Base-by-base conservation (phyloP, 192 early-diverging fungal genomes). In the Spizellomyces sp. region DNA sequence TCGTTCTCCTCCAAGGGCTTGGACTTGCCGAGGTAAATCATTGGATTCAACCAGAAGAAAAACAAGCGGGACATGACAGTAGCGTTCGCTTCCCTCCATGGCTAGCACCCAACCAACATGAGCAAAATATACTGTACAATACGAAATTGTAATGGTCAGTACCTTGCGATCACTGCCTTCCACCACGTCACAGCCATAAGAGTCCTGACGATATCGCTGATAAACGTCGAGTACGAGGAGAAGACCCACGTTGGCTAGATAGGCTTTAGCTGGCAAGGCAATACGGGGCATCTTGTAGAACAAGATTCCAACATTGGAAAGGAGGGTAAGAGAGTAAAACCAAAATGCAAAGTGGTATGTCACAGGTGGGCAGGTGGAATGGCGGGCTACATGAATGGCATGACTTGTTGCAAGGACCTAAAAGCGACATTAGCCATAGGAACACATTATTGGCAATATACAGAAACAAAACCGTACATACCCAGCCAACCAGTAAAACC, bases 41-140 rank as follows among this genome's bases (percentile, higher is more conserved):
- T 50, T 2, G 76, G 70, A 66, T 69, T 72, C 48, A 83, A 55
- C 85, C 85, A 87, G 14, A 71, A 58, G 66, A 84, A 87, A 19
- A 78, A 75, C 36, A 82, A 36, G 10, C 73, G 64, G 7, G 69
- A 62, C 70, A 87, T 75, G 17, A 76, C 21, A 0, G 77, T 77
- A 3, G 80, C 69, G 22, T 21, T 9, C 12, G 45, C 42, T 43
- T 79, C 77, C 62, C n/a, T 10, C 64, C 62, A 74, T 67, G 61
- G 70, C 62, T 71, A 45, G 17, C n/a, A n/a, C 9, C 58, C 9
- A 9, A 9, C 9, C 58, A 14, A 27, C 9, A 61, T 19, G 12
- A 61, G 59, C n/a, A n/a, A 14, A 14, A 62, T 17, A 62, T 22
- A 27, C 60, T 10, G 10, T n/a, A 54, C 9, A 48, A 54, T 58